phyloP scores from a whole-genome alignment of 2,329 filamentous ascomycete species.

The Xylaria sp. region DNA sequence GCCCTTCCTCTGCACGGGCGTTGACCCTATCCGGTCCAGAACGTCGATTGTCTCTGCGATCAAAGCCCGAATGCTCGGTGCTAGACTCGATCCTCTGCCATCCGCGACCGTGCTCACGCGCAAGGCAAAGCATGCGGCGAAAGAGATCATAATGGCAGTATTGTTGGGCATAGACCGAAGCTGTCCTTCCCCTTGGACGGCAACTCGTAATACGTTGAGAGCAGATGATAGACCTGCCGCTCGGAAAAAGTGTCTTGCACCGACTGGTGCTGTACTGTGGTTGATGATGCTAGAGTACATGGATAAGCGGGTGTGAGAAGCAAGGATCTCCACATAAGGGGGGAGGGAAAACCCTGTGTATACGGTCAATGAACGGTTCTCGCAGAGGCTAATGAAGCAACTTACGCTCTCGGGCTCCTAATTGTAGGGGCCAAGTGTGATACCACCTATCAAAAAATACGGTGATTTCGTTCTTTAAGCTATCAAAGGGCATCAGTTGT shows the following conservation, averaged over 20 bases:
- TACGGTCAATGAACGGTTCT: slow-evolving; percentile 38
- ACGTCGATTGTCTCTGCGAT: slow-evolving; percentile 76
- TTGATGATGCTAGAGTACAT: slow-evolving; percentile 81
- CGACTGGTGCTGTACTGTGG: slow-evolving; percentile 74
- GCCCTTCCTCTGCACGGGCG: slow-evolving; percentile 73
- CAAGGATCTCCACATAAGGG: slow-evolving; percentile 79
- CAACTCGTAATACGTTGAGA: slow-evolving; percentile 78
- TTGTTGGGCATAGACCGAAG: slow-evolving; percentile 83
- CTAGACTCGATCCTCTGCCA: slow-evolving; percentile 65
- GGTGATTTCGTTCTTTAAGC: slow-evolving; percentile 50
- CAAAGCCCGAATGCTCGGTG: slow-evolving; percentile 70
- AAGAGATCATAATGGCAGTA: slow-evolving; percentile 82
- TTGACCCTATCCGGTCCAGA: slow-evolving; percentile 74
- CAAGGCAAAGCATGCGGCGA: slow-evolving; percentile 76
- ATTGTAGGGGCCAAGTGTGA: slow-evolving; percentile 62
- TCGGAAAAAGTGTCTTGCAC: slow-evolving; percentile 78
- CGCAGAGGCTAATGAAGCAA: slow-evolving; percentile 34
- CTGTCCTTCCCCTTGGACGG: slow-evolving; percentile 76
- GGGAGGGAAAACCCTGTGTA: slow-evolving; percentile 66
- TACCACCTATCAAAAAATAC: slow-evolving; percentile 51
- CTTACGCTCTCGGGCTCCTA: slow-evolving; percentile 60
- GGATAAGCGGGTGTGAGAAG: slow-evolving; percentile 78
- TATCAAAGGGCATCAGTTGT: slow-evolving; percentile 30
- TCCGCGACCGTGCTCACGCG: slow-evolving; percentile 69
- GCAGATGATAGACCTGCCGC: slow-evolving; percentile 77